These are phyloP conservation scores for Suillus alpinus DNA, from an alignment of 768 basidiomycete species.

Conservation along the genomic window DNA sequence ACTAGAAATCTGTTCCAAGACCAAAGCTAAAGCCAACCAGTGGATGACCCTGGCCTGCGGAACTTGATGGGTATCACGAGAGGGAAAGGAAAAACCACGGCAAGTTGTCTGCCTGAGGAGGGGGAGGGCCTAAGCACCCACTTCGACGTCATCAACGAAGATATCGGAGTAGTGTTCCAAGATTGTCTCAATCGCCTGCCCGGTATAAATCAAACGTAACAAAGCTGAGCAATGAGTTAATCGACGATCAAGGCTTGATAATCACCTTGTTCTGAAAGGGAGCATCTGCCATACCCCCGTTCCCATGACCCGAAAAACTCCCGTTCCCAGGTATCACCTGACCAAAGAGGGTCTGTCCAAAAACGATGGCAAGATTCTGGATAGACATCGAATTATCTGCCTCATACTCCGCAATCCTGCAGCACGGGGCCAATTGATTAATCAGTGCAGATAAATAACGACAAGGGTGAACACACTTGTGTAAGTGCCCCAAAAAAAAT, in stretches of 20 bases:
- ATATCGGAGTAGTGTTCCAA: slow-evolving; percentile 93
- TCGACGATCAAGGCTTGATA: background rate
- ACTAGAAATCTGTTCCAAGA: background rate
- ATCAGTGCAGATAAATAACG: background rate
- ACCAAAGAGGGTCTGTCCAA: slow-evolving; percentile 97
- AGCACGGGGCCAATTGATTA: background rate
- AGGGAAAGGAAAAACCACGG: slow-evolving; percentile 17
- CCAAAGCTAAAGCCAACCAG: background rate
- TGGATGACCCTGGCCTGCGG: background rate
- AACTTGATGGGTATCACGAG: slow-evolving; percentile 24
- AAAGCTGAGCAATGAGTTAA: background rate
- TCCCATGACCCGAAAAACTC: slow-evolving; percentile 43
- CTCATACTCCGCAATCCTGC: slow-evolving; percentile 76
- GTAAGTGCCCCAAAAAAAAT: slow-evolving; percentile 90
- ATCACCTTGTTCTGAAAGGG: slow-evolving; percentile 69
- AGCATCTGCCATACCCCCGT: slow-evolving; percentile 65
- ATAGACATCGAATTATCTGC: slow-evolving; percentile 87
- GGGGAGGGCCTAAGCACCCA: slow-evolving; percentile 18
- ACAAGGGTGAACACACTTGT: slow-evolving; percentile 54
- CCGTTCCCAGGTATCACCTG: slow-evolving; percentile 46
- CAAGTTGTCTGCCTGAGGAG: slow-evolving; percentile 12
- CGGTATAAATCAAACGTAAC: slow-evolving; percentile 8
- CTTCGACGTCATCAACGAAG: slow-evolving; percentile 86
- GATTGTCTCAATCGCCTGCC: slow-evolving; percentile 91
- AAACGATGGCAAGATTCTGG: slow-evolving; percentile 92